Base-by-base conservation (phyloP, 257 asterid species). In the Echites panduratus region DNA sequence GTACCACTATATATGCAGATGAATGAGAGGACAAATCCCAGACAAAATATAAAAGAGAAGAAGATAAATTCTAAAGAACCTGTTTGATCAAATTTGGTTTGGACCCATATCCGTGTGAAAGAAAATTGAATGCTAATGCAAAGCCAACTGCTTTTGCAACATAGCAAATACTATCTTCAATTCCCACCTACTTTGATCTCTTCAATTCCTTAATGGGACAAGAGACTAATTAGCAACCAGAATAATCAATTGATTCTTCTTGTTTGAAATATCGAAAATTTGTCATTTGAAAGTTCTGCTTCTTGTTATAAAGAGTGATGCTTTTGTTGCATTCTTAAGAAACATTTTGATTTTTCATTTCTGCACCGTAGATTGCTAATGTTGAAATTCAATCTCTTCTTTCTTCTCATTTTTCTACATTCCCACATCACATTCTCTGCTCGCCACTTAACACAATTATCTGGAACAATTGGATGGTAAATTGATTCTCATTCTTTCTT, bases 81-180 rank as follows among this genome's bases (percentile, higher is more conserved):
- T 47, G 52, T 47, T 8, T 47, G n/a, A 49, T 48, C 41, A n/a
- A 29, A 2, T 68, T 44, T 68, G 41, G 63, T 20, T 56, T 50
- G n/a, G n/a, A n/a, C n/a, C n/a, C 74, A 56, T 56, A 56, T 71
- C 67, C 24, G n/a, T n/a, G n/a, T 43, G 16, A 59, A 45, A 43
- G 19, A 32, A 17, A 49, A 49, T 62, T 48, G 19, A 48, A 12
- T 32, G 19, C 5, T 69, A 53, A 11, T 20, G 11, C n/a, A 7
- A 6, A 2, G 35, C 75, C 79, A 76, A 70, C 79, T 16, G 79
- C 70, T 68, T 76, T 70, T 70, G 75, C 67, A 70, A 76, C 79
- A 61, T 9, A 76, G 47, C 75, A 59, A 76, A 76, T 41, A 70
- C 65, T 2, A 49, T 35, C 70, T 70, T 76, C 75, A 69, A 76